Conservation (phyloP, 1,284 basidiomycete genomes). For the Trichosporon sp. region DNA sequence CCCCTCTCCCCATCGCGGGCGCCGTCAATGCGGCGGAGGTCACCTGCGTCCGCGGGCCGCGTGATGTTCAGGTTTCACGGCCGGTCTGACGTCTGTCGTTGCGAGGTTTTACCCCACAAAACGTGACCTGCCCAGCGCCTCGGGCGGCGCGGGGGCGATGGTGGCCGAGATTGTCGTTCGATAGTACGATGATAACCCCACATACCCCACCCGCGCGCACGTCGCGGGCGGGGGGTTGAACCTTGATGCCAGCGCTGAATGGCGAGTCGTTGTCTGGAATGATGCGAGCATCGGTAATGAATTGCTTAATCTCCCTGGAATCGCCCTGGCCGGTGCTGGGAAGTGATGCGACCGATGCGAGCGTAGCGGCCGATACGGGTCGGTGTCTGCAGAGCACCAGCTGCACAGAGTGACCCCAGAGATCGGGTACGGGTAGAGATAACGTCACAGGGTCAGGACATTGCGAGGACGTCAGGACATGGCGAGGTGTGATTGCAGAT, state of each 20-base stretch:
- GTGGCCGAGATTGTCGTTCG: background rate
- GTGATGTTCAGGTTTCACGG: background rate
- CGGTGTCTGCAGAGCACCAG: background rate
- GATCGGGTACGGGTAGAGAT: background rate
- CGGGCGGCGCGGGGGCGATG: background rate
- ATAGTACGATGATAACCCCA: background rate
- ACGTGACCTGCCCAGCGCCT: background rate
- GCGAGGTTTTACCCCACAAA: background rate
- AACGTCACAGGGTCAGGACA: conserved; percentile 1
- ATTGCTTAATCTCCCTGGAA: background rate
- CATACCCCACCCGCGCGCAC: background rate
- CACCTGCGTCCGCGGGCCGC: background rate
- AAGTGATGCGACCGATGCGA: background rate
- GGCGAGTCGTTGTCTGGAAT: background rate
- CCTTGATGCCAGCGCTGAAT: background rate
- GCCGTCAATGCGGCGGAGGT: background rate
- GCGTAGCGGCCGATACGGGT: background rate
- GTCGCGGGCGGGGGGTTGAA: background rate
- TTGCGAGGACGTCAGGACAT: background rate
- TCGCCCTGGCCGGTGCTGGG: background rate
- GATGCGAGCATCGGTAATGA: background rate
- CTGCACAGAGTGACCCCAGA: background rate
- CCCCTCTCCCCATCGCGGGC: background rate
- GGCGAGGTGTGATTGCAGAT: background rate
- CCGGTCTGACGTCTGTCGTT: background rate